phyloP scores from a whole-genome alignment of 2,329 filamentous ascomycete genomes.

The Cryphonectria naterciae region DNA sequence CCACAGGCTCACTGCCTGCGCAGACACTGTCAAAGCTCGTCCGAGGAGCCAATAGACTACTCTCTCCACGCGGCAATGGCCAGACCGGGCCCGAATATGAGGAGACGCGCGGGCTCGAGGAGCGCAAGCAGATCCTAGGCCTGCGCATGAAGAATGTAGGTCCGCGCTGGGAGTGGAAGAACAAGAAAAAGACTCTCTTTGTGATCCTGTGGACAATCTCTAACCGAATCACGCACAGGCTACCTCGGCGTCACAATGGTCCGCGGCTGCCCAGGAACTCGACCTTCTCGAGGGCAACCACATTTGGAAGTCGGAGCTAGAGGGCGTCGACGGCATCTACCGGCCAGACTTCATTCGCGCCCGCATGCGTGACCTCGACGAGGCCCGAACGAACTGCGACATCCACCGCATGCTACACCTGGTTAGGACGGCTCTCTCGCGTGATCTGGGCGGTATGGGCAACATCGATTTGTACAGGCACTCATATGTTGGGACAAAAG shows the following conservation, averaged over 20 bases:
- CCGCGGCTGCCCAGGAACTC: constrained; percentile 73
- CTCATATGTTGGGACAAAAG: constrained; percentile 84
- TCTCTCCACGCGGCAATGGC: constrained; percentile 58
- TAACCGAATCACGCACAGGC: constrained; percentile 53
- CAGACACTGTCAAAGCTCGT: constrained; percentile 33
- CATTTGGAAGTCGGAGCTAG: constrained; percentile 73
- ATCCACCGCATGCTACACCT: constrained; percentile 78
- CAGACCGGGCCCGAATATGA: constrained; percentile 54
- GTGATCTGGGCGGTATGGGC: constrained; percentile 85
- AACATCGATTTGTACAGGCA: constrained; percentile 81
- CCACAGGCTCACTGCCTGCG: constrained; percentile 16
- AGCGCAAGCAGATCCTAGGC: constrained; percentile 65
- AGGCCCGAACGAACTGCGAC: constrained; percentile 73
- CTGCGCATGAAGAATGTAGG: constrained; percentile 68
- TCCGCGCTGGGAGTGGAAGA: constrained; percentile 23
- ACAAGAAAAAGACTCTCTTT: background rate
- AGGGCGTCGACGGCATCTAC: constrained; percentile 62
- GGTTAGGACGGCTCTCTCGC: constrained; percentile 77
- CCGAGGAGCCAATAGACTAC: constrained; percentile 44
- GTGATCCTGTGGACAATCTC: constrained; percentile 25
- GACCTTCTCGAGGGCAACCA: constrained; percentile 81
- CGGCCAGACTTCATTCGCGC: constrained; percentile 69
- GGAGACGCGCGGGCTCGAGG: constrained; percentile 52
- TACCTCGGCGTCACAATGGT: constrained; percentile 72
- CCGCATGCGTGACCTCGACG: constrained; percentile 74